Base-by-base conservation (phyloP, 179 eudicot species). In the Drosera spatulata region DNA sequence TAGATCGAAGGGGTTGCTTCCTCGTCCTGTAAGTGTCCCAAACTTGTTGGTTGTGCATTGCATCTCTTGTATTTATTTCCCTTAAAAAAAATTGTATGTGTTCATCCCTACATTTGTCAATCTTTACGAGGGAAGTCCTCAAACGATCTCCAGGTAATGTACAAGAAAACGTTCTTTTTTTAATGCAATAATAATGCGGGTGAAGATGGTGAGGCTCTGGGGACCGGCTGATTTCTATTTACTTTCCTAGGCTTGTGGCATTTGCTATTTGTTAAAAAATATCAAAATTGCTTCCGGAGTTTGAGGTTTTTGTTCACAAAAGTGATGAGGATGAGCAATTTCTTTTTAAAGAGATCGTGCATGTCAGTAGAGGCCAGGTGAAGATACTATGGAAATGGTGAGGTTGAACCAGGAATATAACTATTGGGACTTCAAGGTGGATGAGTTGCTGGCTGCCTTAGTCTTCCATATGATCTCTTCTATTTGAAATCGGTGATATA, bases 1-100 rank as follows among this genome's bases (percentile, higher is more conserved):
- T 51, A 79, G 75, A 59, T 78, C 85, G 66, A 89, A 80, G 77
- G 99, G 99, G 61, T 66, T 93, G 56, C 96, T 93, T 75, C 89
- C 99, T 61, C 99, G 96, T 55, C 74, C 95, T 58, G 99, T 91
- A 62, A 60, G 87, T 76, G 65, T 43, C 62, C 58, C 6, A 42
- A 69, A 70, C 59, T 60, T 38, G 48, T 6, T 55, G 58, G 4
- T 33, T 37, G 10, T n/a, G 49, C 49, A 45, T 45, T 45, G 10
- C 10, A 45, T 45, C 10, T 45, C 49, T 45, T 45, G 49, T 10
- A 6, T 45, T 45, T 10, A 45, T 45, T 45, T 45, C 49, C 49
- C 33, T 22, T 22, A 22, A 22, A 22, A 22, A 22, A 45, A 45
- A 10, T 6, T 45, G 10, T 45, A 45, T 45, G 49, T 45, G 49